Base-by-base conservation (phyloP, 2,329 filamentous ascomycete genomes). In the Didymella lethalis region DNA sequence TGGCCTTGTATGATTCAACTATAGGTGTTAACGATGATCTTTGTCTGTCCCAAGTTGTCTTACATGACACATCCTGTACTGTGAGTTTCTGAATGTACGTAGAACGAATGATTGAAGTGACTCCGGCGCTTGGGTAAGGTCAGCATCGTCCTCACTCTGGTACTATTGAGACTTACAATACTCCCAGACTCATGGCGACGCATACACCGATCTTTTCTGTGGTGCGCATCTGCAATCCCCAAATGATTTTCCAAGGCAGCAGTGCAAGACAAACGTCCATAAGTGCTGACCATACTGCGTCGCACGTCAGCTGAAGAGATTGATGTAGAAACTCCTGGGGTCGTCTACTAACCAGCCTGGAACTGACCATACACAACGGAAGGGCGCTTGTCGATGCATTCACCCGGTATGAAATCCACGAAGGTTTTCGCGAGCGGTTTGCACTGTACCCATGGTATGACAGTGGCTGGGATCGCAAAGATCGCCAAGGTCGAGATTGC, bases 191-290 rank as follows among this genome's bases (percentile, higher is more conserved):
- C 61, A 63, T 63, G 6, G 61, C 58, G 8, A 61, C 18, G 23
- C 58, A 47, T 40, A 61, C 61, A 48, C 61, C 61, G 18, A 63
- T 56, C 41, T 63, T 63, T 51, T 63, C 61, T 18, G 49, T 41
- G 3, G 34, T 36, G 11, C 58, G 58, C 58, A 63, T 61, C 29
- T 63, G 50, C 10, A 63, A 26, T 11, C 47, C 47, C 61, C 58
- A 58, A 10, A 63, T 23, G 20, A 63, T 51, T 25, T 48, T 48
- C 58, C 58, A 63, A 8, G 61, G 61, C 16, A 63, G 38, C 2
- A 63, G 3, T 31, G 61, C 58, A 29, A 63, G 49, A 38, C 38
- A 58, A 20, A 63, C 36, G 31, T 63, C 61, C 58, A 63, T 63
- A n/a, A 58, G 44, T 18, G 58, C 61, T 26, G 61, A 61, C 58